Evolutionary conservation across 805 yeast species (phyloP), one percentile per base, ranked within the genome.

Genomic region (Ascoidea rubescens): DNA sequence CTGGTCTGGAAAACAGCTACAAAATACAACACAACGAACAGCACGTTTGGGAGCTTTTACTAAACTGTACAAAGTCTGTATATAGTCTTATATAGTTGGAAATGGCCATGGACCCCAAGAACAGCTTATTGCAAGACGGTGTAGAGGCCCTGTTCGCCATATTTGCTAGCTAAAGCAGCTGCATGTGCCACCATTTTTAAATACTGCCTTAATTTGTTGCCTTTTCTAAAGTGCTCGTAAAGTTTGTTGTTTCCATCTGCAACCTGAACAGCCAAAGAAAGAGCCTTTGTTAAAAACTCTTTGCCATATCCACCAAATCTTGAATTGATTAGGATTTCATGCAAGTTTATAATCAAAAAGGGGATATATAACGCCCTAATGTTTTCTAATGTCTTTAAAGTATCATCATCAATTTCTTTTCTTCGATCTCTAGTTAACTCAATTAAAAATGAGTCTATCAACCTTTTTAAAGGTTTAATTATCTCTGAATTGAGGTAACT

Each of bases 361-460:
- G 97, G 96, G 5, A 87, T 75, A 64, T 87, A 89, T 17, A 79
- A 64, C 8, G 79, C 71, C 60, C 95, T 76, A 50, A 86, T 69
- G 51, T 77, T 82, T 48, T 66, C 65, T 51, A 75, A 72, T 4
- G 78, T 60, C 28, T 21, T 21, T 21, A 21, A 21, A 21, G 28
- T 21, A 21, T 21, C 28, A 21, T 3, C 3, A 21, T 21, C 28
- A 21, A 21, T 3, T 65, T 70, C 21, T 56, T 55, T 45, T 79
- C 80, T 4, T 59, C 57, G 3, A n/a, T 59, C 53, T 5, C 59
- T 55, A 0, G 68, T 59, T 16, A 71, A 57, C 1, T 65, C 65
- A 7, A 60, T 58, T 45, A 71, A 58, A 51, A 71, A 63, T 3
- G 56, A 54, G 44, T 59, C 62, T 7, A 67, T 63, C 4, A 68